phyloP scores from a whole-genome alignment of 345 rosid genomes.

The Dipteronia sinensis region DNA sequence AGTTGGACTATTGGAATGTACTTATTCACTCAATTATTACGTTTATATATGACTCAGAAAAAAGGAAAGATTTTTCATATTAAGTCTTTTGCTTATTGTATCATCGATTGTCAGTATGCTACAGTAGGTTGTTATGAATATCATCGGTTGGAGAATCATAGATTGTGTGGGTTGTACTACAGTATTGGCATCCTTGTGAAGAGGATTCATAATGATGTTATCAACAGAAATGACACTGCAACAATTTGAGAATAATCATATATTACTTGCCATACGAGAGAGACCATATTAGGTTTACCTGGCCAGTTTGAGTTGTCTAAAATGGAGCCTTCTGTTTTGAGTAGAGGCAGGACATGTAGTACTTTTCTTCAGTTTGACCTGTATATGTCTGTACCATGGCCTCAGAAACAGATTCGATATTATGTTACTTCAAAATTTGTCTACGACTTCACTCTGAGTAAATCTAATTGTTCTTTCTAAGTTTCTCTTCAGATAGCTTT shows the following conservation, averaged over 20 bases:
- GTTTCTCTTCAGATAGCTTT: constrained; percentile 47
- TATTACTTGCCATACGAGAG: neutral
- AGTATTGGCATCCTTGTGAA: neutral
- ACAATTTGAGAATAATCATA: neutral
- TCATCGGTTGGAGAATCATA: neutral
- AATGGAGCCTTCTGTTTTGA: neutral
- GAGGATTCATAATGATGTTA: neutral
- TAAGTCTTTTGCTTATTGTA: neutral
- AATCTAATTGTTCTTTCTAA: constrained; percentile 14
- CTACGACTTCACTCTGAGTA: neutral
- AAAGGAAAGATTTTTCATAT: neutral
- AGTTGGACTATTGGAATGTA: neutral
- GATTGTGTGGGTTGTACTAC: neutral
- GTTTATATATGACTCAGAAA: neutral
- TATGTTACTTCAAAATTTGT: neutral
- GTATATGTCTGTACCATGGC: neutral
- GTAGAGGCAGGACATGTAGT: neutral
- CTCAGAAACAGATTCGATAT: neutral
- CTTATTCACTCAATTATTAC: neutral
- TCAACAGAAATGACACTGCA: neutral
- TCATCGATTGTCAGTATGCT: neutral
- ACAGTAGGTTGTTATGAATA: neutral
- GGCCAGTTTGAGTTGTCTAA: neutral
- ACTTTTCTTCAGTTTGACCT: neutral
- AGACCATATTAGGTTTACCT: neutral